Evolutionary conservation across 2,329 filamentous ascomycete species (phyloP), one percentile per base, ranked within the genome.

Genomic region (Pseudogymnoascus destructans): DNA sequence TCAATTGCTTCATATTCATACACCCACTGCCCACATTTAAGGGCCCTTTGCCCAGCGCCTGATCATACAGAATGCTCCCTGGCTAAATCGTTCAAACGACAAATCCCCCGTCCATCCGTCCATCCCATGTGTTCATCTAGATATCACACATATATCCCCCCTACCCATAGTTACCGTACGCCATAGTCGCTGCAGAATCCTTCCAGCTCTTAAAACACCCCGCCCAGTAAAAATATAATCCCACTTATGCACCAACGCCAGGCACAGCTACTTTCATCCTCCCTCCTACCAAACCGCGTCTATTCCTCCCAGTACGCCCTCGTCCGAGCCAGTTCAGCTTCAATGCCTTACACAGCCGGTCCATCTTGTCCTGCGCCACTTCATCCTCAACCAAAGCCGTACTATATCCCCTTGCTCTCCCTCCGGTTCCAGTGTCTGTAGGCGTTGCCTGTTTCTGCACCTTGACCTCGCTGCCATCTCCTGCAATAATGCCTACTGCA

Each of bases 311-410:
- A 3, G 90, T 97, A 33, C 93, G 75, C 0, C 92, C 92, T 52
- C 93, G 78, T 0, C 92, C 92, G 1, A 98, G 78, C 93, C 93
- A 98, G 71, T 98, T 98, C 66, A 96, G 82, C 73, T 97, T 98
- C 61, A 98, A 75, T 65, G 93, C 84, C 68, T 89, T 86, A 59
- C 86, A 89, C 62, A 98, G 74, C 66, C 91, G 81, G 61, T 92
- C 86, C 66, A 97, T 86, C 71, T 86, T 89, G 59, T 79, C 79
- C 68, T 92, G 88, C 1, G 81, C 79, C 35, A 86, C 82, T 63
- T 95, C 89, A 8, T 80, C 80, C 0, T 78, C 82, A 66, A 82
- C 61, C 25, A 42, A 36, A 11, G 32, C 54, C n/a, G 54, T 61
- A n/a, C 52, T 25, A 40, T 49, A 33, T 61, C 64, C 4, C 68